Conservation (phyloP, 371 early-diverging fungal species). For the Mucor piriformis region DNA sequence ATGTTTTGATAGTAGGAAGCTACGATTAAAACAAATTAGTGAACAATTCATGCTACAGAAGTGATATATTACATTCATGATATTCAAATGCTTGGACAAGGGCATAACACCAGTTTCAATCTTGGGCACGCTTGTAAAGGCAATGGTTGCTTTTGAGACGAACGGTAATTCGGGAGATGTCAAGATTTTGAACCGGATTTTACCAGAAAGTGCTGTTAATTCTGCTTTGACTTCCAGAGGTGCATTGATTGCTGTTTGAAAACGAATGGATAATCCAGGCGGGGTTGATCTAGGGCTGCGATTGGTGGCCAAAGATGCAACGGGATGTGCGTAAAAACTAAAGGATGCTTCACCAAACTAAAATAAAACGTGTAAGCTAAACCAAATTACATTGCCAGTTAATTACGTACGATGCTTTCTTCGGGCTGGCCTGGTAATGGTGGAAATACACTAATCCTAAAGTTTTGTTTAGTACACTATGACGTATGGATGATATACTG, state of each 20-base stretch:
- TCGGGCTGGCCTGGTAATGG: constrained; percentile 50
- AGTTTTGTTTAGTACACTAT: background rate
- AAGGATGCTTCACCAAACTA: constrained; percentile 53
- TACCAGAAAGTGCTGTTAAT: constrained; percentile 42
- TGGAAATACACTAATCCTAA: constrained; percentile 49
- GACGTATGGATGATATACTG: constrained; percentile 1
- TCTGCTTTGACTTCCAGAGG: constrained; percentile 44
- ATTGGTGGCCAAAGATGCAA: constrained; percentile 30
- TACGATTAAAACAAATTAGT: constrained; percentile 4
- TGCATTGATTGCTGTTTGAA: constrained; percentile 34
- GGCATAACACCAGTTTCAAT: constrained; percentile 53
- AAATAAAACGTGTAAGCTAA: background rate
- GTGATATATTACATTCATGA: constrained; percentile 37
- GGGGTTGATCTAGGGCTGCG: constrained; percentile 32
- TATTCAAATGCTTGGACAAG: constrained; percentile 41
- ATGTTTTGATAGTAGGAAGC: constrained; percentile 42
- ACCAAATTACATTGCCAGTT: background rate
- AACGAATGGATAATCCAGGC: constrained; percentile 39
- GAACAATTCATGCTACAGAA: background rate
- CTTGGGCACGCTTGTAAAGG: constrained; percentile 42
- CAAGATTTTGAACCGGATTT: constrained; percentile 42
- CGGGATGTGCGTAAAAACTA: constrained; percentile 51
- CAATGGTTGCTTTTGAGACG: constrained; percentile 46
- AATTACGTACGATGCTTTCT: constrained; percentile 42
- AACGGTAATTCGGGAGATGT: constrained; percentile 49